Evolutionary conservation across 176 grass and related monocot genomes (phyloP).

Genomic region (Urochloa ruziziensis): DNA sequence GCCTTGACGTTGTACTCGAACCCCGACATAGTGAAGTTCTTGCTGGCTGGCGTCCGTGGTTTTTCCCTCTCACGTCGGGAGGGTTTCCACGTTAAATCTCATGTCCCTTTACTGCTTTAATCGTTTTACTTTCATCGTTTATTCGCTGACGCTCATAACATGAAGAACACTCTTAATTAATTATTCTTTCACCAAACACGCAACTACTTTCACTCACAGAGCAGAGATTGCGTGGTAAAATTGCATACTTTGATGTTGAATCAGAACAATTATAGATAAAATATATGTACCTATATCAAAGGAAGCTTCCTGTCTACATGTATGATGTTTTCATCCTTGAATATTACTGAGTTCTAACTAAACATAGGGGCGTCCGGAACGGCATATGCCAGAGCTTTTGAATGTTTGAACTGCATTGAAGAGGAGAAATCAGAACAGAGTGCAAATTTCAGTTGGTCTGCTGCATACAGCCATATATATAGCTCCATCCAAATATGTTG

Average conservation of each 20-base stretch:
- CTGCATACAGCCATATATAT: background rate
- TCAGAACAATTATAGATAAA: background rate
- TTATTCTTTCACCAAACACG: constrained; percentile 35
- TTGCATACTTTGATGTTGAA: constrained; percentile 11
- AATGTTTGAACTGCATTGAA: background rate
- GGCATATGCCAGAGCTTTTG: background rate
- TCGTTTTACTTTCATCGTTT: too few species aligned
- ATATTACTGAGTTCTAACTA: background rate
- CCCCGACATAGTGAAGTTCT: too few species aligned
- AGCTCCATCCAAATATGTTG: constrained; percentile 1
- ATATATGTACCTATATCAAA: background rate
- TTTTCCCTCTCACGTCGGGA: too few species aligned
- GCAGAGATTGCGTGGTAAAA: constrained; percentile 8
- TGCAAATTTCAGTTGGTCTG: background rate
- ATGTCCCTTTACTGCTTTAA: too few species aligned
- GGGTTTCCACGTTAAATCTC: too few species aligned
- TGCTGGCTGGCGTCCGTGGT: too few species aligned
- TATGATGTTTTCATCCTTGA: background rate
- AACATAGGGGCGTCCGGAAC: background rate
- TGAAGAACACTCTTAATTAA: background rate
- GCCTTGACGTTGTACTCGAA: too few species aligned
- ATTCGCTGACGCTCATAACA: too few species aligned
- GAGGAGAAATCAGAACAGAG: background rate
- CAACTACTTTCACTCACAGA: constrained; percentile 7
- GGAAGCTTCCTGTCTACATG: constrained; percentile 31